phyloP scores from a whole-genome alignment of 1,139 yeast species.

The Candida labiduridarum region DNA sequence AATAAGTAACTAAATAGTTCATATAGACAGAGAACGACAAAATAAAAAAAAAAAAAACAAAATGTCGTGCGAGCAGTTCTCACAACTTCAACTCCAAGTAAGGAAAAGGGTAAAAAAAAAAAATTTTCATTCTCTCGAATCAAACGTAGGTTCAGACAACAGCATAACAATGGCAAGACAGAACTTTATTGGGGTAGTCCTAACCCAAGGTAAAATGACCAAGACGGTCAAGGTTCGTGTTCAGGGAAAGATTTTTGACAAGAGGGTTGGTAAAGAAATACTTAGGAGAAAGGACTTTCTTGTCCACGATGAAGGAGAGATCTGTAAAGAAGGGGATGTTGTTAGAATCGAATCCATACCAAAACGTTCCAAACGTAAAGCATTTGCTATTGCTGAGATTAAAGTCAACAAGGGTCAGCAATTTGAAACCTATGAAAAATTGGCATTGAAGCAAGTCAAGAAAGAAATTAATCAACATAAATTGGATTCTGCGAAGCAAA shows the following conservation, averaged over 20 bases:
- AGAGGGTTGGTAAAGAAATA: constrained; percentile 72
- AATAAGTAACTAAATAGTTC: background rate
- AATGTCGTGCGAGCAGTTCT: background rate
- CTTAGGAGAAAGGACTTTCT: constrained; percentile 79
- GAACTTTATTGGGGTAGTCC: constrained; percentile 88
- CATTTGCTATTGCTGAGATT: constrained; percentile 93
- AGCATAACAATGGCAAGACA: constrained; percentile 71
- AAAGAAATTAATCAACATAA: constrained; percentile 61
- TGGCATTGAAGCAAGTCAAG: constrained; percentile 68
- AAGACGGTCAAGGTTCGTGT: constrained; percentile 95
- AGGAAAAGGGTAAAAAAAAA: background rate
- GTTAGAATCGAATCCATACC: constrained; percentile 92
- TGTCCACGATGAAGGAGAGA: constrained; percentile 91
- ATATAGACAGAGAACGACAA: background rate
- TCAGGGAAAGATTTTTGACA: constrained; percentile 68
- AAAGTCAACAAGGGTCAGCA: constrained; percentile 89
- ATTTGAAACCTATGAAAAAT: constrained; percentile 75
- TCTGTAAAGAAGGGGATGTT: constrained; percentile 92
- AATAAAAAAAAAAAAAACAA: background rate
- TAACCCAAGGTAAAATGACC: constrained; percentile 93
- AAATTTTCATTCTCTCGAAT: background rate
- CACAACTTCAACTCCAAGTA: background rate
- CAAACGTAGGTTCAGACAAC: background rate
- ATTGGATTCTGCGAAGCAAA: constrained; percentile 49
- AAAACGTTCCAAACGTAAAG: constrained; percentile 79